A percentile compares a stretch with the other conserved stretches of the same genome.
These are phyloP conservation scores for Tricholoma hemisulphureum DNA, from an alignment of 768 basidiomycete genomes.

Conservation along the genomic window DNA sequence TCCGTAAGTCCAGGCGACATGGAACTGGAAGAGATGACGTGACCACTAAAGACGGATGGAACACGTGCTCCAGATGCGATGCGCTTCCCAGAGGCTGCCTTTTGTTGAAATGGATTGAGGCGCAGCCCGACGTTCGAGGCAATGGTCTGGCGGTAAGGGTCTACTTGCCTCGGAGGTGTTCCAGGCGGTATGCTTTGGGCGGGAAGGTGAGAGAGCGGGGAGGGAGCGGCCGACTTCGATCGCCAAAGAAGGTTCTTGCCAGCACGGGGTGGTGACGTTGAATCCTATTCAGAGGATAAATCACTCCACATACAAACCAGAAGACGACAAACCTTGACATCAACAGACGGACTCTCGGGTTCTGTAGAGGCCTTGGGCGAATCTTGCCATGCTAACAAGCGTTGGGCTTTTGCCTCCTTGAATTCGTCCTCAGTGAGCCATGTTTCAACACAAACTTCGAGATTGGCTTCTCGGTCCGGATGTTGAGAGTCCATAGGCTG, in stretches of 20 bases:
- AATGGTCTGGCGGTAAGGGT: constrained; percentile 48
- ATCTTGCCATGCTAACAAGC: constrained; percentile 71
- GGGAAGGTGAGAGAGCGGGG: constrained; percentile 34
- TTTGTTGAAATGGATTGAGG: constrained; percentile 48
- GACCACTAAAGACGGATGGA: constrained; percentile 29
- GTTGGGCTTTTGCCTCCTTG: constrained; percentile 56
- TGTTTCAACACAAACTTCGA: constrained; percentile 73
- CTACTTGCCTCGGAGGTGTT: constrained; percentile 23
- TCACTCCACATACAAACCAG: not conserved
- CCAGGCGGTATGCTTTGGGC: constrained; percentile 25
- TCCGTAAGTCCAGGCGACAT: constrained; percentile 41
- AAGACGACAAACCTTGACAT: constrained; percentile 32
- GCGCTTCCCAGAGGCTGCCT: constrained; percentile 29
- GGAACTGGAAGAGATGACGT: constrained; percentile 11
- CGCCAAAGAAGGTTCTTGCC: constrained; percentile 76
- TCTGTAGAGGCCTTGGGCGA: constrained; percentile 43
- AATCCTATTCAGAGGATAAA: constrained; percentile 8
- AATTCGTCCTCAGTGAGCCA: constrained; percentile 81
- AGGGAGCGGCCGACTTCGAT: constrained; percentile 41
- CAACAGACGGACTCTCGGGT: constrained; percentile 38
- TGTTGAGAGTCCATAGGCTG: constrained; percentile 79
- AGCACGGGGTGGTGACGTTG: constrained; percentile 19
- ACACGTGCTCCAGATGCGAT: constrained; percentile 45
- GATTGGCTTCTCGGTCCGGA: constrained; percentile 64
- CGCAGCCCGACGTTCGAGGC: constrained; percentile 43